These are phyloP conservation scores for Ophiostoma ulmi DNA, from an alignment of 2,329 filamentous ascomycete species.

Conservation along the genomic window DNA sequence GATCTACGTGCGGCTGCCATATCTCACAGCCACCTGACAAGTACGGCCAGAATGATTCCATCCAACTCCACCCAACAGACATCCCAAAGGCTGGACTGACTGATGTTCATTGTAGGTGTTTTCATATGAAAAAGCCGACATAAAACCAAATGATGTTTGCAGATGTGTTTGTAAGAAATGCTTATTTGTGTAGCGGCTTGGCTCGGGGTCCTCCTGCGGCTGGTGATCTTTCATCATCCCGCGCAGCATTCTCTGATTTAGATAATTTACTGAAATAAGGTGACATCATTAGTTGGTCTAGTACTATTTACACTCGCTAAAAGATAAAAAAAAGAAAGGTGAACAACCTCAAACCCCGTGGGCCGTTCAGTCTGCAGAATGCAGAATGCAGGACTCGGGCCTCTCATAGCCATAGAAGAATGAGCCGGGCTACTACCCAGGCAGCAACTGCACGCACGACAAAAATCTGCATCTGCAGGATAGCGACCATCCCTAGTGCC, in stretches of 20 bases:
- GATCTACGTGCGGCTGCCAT: not conserved
- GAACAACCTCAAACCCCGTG: no score
- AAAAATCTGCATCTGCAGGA: slow-evolving; percentile 35
- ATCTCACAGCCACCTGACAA: not conserved
- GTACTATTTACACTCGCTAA: not conserved
- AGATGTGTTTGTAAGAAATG: not conserved
- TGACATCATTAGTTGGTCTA: not conserved
- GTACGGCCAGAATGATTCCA: slow-evolving; percentile 4
- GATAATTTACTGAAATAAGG: not conserved
- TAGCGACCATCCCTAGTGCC: slow-evolving; percentile 36
- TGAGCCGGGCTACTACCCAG: slow-evolving; percentile 34
- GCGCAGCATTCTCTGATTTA: no score
- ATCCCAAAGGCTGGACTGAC: not conserved
- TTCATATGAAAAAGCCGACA: not conserved
- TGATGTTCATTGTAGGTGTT: not conserved
- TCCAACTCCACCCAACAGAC: slow-evolving; percentile 3
- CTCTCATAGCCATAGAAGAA: slow-evolving; percentile 23
- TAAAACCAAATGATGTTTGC: not conserved
- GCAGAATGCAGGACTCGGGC: not conserved
- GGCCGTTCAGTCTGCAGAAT: no score
- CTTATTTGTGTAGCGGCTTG: slow-evolving; percentile 6
- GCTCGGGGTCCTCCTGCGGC: not conserved
- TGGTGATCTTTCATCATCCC: not conserved
- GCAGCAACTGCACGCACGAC: slow-evolving; percentile 34
- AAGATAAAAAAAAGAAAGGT: not conserved